phyloP scores from a whole-genome alignment of 805 yeast species.

The Hanseniaspora lachancei region DNA sequence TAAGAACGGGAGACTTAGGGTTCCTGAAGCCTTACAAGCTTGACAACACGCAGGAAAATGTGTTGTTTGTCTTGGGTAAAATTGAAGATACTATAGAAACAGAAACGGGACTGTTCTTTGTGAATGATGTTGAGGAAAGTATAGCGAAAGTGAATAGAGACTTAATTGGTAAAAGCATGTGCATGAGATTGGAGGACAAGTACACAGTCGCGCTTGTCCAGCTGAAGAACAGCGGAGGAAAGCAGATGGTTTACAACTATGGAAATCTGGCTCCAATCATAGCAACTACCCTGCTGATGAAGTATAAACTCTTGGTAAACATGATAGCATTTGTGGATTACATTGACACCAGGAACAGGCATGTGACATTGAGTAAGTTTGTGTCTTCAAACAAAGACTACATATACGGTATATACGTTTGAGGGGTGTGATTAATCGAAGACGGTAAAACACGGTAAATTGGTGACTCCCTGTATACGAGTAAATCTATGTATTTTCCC shows the following conservation, averaged over 20 bases:
- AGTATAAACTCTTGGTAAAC: slow-evolving; percentile 72
- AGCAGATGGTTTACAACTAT: slow-evolving; percentile 32
- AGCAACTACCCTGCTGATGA: slow-evolving; percentile 62
- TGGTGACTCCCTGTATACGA: not conserved
- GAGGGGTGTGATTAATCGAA: not conserved
- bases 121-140: slow-evolving; percentile 64
- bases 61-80: slow-evolving; percentile 71
- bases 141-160: slow-evolving; percentile 38
- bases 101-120: slow-evolving; percentile 81
- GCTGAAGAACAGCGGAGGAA: slow-evolving; percentile 1
- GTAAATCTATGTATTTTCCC: no score
- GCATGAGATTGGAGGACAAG: slow-evolving; percentile 65
- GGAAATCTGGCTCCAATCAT: slow-evolving; percentile 65
- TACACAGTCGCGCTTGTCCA: slow-evolving; percentile 66
- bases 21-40: slow-evolving; percentile 64
- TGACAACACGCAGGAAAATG: slow-evolving; percentile 30
- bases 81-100: slow-evolving; percentile 74
- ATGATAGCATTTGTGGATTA: slow-evolving; percentile 64
- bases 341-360: slow-evolving; percentile 7
- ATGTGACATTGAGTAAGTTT: slow-evolving; percentile 2
- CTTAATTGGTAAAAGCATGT: slow-evolving; percentile 39
- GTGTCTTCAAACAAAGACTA: not conserved
- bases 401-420: slow-evolving; percentile 8
- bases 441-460: not conserved
- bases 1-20: slow-evolving; percentile 90